These are phyloP conservation scores for Albizia julibrissin DNA, from an alignment of 306 rosid genomes.

Conservation along the genomic window DNA sequence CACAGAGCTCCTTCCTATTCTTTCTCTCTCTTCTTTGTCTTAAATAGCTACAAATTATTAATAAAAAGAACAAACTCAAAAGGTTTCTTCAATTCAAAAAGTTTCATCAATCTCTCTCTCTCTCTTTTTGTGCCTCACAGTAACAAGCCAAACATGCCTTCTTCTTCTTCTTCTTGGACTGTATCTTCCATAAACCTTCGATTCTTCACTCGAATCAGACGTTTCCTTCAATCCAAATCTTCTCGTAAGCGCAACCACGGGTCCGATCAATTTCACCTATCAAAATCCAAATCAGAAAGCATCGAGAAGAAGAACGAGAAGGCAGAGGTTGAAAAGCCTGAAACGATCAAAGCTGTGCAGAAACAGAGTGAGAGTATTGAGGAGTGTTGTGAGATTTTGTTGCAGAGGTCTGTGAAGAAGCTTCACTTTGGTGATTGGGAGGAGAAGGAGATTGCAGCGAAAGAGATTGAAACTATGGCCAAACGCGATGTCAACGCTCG, in stretches of 20 bases:
- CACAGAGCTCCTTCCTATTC: neutral
- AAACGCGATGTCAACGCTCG: slow-evolving; percentile 55
- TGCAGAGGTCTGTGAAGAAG: slow-evolving; percentile 68
- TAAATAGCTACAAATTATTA: slow-evolving; percentile 13
- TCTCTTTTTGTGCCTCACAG: neutral
- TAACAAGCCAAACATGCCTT: slow-evolving; percentile 40
- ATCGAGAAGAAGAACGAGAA: neutral
- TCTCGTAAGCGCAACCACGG: slow-evolving; percentile 35
- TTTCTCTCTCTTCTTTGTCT: slow-evolving; percentile 17
- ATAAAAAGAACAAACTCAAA: slow-evolving; percentile 14
- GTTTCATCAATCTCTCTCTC: slow-evolving; percentile 1
- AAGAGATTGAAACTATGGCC: slow-evolving; percentile 50
- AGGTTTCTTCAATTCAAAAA: slow-evolving; percentile 8
- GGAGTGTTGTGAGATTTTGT: slow-evolving; percentile 30
- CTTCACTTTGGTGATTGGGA: slow-evolving; percentile 78
- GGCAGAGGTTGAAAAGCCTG: neutral
- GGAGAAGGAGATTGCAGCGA: slow-evolving; percentile 69
- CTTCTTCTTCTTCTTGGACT: slow-evolving; percentile 69
- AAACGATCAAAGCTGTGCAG: slow-evolving; percentile 14
- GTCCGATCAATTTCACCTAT: slow-evolving; percentile 22
- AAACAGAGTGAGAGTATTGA: slow-evolving; percentile 22
- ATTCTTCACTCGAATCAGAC: slow-evolving; percentile 65
- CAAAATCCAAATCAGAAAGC: neutral
- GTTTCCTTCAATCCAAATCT: slow-evolving; percentile 69
- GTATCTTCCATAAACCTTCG: slow-evolving; percentile 67